A percentile compares a stretch with the other conserved stretches of the same genome.
phyloP scores from a whole-genome alignment of 2,329 filamentous ascomycete genomes.

The Knufia fluminis region DNA sequence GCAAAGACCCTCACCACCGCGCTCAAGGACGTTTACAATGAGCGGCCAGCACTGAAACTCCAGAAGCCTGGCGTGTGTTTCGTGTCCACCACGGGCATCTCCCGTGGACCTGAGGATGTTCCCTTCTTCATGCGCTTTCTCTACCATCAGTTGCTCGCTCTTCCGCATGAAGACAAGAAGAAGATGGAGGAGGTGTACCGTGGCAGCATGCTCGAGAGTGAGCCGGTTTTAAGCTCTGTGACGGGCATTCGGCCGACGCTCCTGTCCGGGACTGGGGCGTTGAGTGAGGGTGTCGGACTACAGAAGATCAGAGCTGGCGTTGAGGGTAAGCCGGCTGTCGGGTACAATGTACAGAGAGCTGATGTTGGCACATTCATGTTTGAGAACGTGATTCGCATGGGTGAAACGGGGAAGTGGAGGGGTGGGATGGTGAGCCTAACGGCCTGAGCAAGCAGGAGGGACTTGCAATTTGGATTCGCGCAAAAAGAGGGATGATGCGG shows the following conservation, averaged over 20 bases:
- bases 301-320: slow-evolving; percentile 26
- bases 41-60: slow-evolving; percentile 2
- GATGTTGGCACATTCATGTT: slow-evolving; percentile 31
- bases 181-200: slow-evolving; percentile 30
- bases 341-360: slow-evolving; percentile 29
- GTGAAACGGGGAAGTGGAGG: not conserved
- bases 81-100: slow-evolving; percentile 30
- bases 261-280: slow-evolving; percentile 21
- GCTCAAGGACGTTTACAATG: slow-evolving; percentile 20
- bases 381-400: slow-evolving; percentile 21
- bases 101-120: slow-evolving; percentile 20
- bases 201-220: slow-evolving; percentile 25
- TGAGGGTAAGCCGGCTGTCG: slow-evolving; percentile 24
- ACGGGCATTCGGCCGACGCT: slow-evolving; percentile 29
- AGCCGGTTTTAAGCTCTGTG: slow-evolving; percentile 21
- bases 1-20: slow-evolving; percentile 25
- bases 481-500: too few species aligned
- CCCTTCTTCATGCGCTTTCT: slow-evolving; percentile 27
- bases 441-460: not conserved
- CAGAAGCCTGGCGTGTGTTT: slow-evolving; percentile 24
- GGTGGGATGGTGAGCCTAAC: slow-evolving; percentile 9
- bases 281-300: slow-evolving; percentile 19
- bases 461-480: not conserved
- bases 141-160: slow-evolving; percentile 26
- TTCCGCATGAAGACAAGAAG: slow-evolving; percentile 30